phyloP scores from a whole-genome alignment of 2,329 filamentous ascomycete species.

The Colletotrichum paranaense region DNA sequence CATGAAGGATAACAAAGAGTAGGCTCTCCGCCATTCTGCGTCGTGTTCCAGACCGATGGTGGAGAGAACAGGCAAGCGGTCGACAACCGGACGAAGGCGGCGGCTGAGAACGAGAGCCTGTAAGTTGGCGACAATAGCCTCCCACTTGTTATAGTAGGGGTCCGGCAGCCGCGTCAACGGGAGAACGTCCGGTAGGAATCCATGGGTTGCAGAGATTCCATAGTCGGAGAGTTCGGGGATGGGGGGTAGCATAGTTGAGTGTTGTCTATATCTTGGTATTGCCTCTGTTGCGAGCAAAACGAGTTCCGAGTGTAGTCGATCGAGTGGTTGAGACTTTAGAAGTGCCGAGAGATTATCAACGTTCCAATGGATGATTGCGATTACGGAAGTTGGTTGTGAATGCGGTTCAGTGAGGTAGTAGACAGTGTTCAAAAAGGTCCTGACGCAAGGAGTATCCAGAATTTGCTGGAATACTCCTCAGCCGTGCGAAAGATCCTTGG shows the following conservation, averaged over 20 bases:
- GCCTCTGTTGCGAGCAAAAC: neutral
- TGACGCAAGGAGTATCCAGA: constrained; percentile 76
- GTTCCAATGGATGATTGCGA: neutral
- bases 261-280: neutral
- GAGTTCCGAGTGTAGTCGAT: neutral
- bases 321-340: neutral
- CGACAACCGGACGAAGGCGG: constrained; percentile 82
- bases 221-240: constrained; percentile 79
- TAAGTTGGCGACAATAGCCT: constrained; percentile 85
- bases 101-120: constrained; percentile 89
- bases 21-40: constrained; percentile 93
- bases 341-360: neutral
- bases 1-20: constrained; percentile 90
- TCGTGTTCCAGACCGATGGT: constrained; percentile 85
- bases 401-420: constrained; percentile 3
- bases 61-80: constrained; percentile 84
- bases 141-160: constrained; percentile 95
- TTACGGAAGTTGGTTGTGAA: constrained; percentile 25
- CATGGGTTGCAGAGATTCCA: constrained; percentile 80
- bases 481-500: constrained; percentile 59
- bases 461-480: constrained; percentile 70
- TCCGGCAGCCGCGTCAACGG: constrained; percentile 86
- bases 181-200: constrained; percentile 86
- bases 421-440: constrained; percentile 49
- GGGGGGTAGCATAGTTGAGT: constrained; percentile 64